Percentiles rank a stretch among this genome's conserved stretches.
These are phyloP conservation scores for Hydnomerulius pinastri DNA, from an alignment of 768 basidiomycete genomes.

Conservation along the genomic window DNA sequence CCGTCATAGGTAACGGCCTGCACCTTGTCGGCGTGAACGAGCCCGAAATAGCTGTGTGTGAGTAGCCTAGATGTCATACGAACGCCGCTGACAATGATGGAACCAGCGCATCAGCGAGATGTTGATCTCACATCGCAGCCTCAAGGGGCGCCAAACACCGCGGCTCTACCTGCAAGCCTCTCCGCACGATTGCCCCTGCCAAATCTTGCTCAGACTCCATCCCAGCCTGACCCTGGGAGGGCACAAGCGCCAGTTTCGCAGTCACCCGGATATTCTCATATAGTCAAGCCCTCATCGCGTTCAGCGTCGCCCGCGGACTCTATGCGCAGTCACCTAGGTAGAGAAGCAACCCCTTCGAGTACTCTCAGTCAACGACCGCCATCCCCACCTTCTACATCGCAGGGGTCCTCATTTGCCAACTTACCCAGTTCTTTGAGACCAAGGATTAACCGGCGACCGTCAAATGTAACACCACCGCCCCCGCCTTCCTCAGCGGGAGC, in stretches of 20 bases:
- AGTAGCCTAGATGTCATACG: slow-evolving; percentile 6
- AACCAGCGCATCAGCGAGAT: slow-evolving; percentile 23
- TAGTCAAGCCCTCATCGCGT: slow-evolving; percentile 34
- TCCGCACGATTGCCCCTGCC: slow-evolving; percentile 6
- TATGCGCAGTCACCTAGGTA: slow-evolving; percentile 21
- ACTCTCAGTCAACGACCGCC: slow-evolving; percentile 21
- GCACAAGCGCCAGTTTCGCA: slow-evolving; percentile 21
- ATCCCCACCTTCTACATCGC: slow-evolving; percentile 20
- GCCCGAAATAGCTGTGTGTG: slow-evolving; percentile 37
- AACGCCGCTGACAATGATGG: slow-evolving; percentile 9
- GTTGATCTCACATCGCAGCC: slow-evolving; percentile 6
- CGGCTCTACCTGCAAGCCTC: slow-evolving; percentile 2
- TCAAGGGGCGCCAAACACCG: neutral
- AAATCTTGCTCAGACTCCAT: slow-evolving; percentile 17
- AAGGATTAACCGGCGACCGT: slow-evolving; percentile 42
- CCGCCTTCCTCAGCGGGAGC: slow-evolving; percentile 31
- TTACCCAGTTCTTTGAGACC: slow-evolving; percentile 38
- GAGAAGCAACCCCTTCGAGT: slow-evolving; percentile 21
- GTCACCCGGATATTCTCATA: slow-evolving; percentile 24
- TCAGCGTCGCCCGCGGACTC: slow-evolving; percentile 43
- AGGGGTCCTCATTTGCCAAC: slow-evolving; percentile 17
- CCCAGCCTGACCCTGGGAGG: slow-evolving; percentile 27
- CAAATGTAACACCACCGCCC: slow-evolving; percentile 41
- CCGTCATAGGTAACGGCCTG: slow-evolving; percentile 47
- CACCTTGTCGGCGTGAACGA: slow-evolving; percentile 62